Base-by-base conservation (phyloP, 2,329 filamentous ascomycete species). In the Botrytis fabae region DNA sequence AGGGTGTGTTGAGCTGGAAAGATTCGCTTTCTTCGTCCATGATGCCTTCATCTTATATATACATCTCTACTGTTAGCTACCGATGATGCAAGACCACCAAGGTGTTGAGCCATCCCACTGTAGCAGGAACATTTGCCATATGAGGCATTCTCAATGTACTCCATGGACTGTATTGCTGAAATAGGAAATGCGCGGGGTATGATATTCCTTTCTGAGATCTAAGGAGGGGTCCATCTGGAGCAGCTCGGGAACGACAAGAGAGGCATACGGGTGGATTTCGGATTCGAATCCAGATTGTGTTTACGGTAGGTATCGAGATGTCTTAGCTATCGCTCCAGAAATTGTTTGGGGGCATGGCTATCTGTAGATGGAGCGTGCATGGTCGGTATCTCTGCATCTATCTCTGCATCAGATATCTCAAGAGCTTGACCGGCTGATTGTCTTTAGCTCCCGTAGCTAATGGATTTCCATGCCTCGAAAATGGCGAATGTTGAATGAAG, bases 1-100 rank as follows among this genome's bases (percentile, higher is more conserved):
- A 42, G 64, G 38, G 48, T 57, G 18, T 77, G 74, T 66, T 71
- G 72, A 71, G 54, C 75, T 74, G 75, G 74, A 75, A 72, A 73
- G 70, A 59, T 64, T 74, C 38, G 22, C 74, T 75, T 59, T 75
- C 70, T 74, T 75, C 62, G 74, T 76, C 42, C 48, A 63, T 73
- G 48, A 2, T 28, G 28, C 28, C 51, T 38, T 22, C 38, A 61
- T 48, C 40, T 69, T 72, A 71, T 66, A 71, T 74, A 68, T 61
- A 44, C 59, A 22, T 68, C n/a, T 54, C 57, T 73, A 59, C 74
- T 32, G 48, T 48, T 68, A 60, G 70, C 25, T 74, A 66, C 72
- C 63, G 25, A 20, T 66, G 54, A 44, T 68, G 59, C 46, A 65
- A 69, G 12, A 61, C n/a, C 73, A 71, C 62, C 59, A 57, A 28